phyloP scores from a whole-genome alignment of 2,329 filamentous ascomycete genomes.

The Colletotrichum sp. region DNA sequence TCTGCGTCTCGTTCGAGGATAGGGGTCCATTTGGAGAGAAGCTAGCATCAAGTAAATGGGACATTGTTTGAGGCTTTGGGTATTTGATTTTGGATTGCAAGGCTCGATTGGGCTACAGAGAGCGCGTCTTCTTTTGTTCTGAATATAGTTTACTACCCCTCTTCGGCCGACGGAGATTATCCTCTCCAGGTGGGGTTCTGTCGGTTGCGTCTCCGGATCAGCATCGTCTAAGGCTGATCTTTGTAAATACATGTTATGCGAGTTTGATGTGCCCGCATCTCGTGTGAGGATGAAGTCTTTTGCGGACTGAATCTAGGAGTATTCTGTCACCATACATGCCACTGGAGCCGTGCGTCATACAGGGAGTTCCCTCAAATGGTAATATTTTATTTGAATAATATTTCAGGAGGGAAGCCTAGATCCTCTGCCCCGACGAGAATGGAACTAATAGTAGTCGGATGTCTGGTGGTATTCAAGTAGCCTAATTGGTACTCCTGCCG shows the following conservation, averaged over 20 bases:
- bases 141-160: background rate
- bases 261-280: background rate
- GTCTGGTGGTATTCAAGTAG: background rate
- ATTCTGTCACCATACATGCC: no score
- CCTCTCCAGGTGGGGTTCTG: background rate
- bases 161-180: background rate
- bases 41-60: background rate
- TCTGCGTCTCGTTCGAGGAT: conserved; percentile 7
- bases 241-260: background rate
- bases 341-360: background rate
- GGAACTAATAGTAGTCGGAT: background rate
- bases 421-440: background rate
- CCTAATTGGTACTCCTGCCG: background rate
- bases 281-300: background rate
- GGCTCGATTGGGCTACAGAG: background rate
- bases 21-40: background rate
- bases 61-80: background rate
- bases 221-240: background rate
- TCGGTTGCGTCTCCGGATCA: background rate
- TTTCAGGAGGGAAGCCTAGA: background rate
- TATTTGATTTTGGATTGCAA: background rate
- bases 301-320: background rate
- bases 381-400: background rate
- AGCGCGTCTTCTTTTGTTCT: background rate
- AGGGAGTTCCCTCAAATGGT: background rate